A percentile compares a stretch with the other conserved stretches of the same genome.
Evolutionary conservation across 257 asterid genomes (phyloP).

Genomic region (Voacanga thouarsii): DNA sequence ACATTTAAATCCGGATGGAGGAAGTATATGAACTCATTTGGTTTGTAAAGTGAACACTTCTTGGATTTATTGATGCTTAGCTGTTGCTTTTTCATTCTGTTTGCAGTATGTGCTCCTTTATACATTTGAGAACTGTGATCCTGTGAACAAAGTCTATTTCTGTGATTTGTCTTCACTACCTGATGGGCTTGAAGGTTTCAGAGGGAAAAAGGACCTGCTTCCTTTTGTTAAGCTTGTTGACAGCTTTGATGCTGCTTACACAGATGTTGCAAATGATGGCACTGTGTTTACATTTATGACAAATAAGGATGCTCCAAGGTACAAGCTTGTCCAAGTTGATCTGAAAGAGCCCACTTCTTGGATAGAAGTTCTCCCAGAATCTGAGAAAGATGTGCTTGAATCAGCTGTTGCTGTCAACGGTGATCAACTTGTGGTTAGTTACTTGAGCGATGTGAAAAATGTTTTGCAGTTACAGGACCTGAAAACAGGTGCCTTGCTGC

Average conservation of each 20-base stretch:
- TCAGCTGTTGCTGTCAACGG: conserved; percentile 75
- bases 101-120: conserved; percentile 80
- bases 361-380: conserved; percentile 68
- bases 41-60: background rate
- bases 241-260: conserved; percentile 72
- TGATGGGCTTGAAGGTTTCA: conserved; percentile 61
- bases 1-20: too few species aligned
- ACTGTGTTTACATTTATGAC: conserved; percentile 74
- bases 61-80: background rate
- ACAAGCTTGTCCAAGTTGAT: conserved; percentile 76
- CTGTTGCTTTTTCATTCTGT: conserved; percentile 9
- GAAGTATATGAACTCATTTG: too few species aligned
- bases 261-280: conserved; percentile 68
- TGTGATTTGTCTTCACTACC: conserved; percentile 67
- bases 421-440: conserved; percentile 59
- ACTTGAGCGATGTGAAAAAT: conserved; percentile 82
- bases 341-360: conserved; percentile 61
- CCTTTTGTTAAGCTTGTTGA: conserved; percentile 85
- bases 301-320: conserved; percentile 89
- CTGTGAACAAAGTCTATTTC: conserved; percentile 79
- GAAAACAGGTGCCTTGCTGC: conserved; percentile 63
- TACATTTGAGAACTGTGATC: conserved; percentile 68
- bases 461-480: conserved; percentile 84
- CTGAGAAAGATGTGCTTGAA: conserved; percentile 80
- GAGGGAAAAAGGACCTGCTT: conserved; percentile 50